Evolutionary conservation across 495 filamentous ascomycete genomes (phyloP).

Genomic region (Trichoderma gamsii): DNA sequence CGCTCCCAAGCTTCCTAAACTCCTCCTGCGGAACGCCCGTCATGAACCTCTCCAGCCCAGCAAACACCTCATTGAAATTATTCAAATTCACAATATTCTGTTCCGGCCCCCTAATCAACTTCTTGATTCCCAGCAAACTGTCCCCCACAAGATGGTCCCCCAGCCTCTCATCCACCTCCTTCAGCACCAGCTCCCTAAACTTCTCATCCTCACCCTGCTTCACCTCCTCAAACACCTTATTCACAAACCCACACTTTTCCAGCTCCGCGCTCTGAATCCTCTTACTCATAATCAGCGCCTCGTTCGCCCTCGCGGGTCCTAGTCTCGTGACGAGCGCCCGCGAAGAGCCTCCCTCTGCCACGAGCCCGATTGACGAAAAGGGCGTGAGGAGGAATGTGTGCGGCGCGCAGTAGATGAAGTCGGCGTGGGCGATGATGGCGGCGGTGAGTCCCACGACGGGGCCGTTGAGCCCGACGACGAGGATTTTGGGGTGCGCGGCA

Average conservation of each 20-base stretch:
- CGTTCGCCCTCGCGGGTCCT: conserved; percentile 82
- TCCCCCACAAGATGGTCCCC: conserved; percentile 73
- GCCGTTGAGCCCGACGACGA: conserved; percentile 85
- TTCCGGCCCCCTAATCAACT: conserved; percentile 69
- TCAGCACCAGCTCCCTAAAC: conserved; percentile 67
- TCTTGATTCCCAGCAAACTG: conserved; percentile 79
- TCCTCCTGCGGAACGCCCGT: conserved; percentile 76
- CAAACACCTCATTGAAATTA: conserved; percentile 77
- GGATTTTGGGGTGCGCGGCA: conserved; percentile 92
- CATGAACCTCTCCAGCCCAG: conserved; percentile 73
- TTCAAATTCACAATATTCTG: conserved; percentile 65
- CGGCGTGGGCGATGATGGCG: conserved; percentile 70
- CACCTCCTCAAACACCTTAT: conserved; percentile 66
- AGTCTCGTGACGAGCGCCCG: conserved; percentile 72
- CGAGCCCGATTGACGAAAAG: conserved; percentile 83
- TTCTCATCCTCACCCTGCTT: conserved; percentile 47
- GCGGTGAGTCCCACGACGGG: conserved; percentile 88
- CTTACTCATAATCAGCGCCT: conserved; percentile 88
- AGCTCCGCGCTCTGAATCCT: conserved; percentile 71
- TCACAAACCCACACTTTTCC: conserved; percentile 73
- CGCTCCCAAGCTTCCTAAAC: conserved; percentile 57
- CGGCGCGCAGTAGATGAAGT: conserved; percentile 87
- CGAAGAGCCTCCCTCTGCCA: conserved; percentile 80
- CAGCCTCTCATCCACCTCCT: conserved; percentile 75
- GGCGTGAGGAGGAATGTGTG: conserved; percentile 86